Evolutionary conservation across 179 eudicot species (phyloP).

Genomic region (Carnegiea gigantea): DNA sequence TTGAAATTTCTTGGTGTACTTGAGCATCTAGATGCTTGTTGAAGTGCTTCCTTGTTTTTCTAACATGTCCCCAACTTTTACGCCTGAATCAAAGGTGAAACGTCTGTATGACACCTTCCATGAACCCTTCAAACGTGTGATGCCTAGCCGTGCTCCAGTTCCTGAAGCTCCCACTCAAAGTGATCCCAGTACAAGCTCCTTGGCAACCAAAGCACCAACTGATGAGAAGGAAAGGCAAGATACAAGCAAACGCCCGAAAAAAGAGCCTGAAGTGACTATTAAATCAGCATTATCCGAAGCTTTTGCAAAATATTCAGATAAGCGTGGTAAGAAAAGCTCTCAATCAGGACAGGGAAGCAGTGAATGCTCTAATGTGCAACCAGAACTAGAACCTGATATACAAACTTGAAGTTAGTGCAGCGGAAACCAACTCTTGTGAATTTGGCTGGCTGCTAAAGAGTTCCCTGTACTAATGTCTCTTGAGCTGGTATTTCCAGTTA

Average conservation of each 20-base stretch:
- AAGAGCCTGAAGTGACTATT: constrained; percentile 52
- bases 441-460: neutral
- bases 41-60: neutral
- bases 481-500: neutral
- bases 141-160: constrained; percentile 41
- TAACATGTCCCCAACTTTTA: neutral
- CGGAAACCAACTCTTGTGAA: neutral
- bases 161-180: constrained; percentile 42
- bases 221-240: constrained; percentile 40
- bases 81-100: constrained; percentile 59
- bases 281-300: constrained; percentile 76
- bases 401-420: constrained; percentile 17
- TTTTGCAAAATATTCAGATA: constrained; percentile 58
- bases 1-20: neutral
- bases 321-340: constrained; percentile 38
- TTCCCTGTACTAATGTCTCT: neutral
- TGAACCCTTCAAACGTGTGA: constrained; percentile 82
- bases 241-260: constrained; percentile 51
- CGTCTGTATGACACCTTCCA: constrained; percentile 87
- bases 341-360: constrained; percentile 27
- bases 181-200: constrained; percentile 24
- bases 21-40: neutral
- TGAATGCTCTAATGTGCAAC: constrained; percentile 30
- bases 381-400: constrained; percentile 27
- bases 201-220: constrained; percentile 36